phyloP scores from a whole-genome alignment of 2,329 filamentous ascomycete genomes.

The Mycocentrospora acerina region DNA sequence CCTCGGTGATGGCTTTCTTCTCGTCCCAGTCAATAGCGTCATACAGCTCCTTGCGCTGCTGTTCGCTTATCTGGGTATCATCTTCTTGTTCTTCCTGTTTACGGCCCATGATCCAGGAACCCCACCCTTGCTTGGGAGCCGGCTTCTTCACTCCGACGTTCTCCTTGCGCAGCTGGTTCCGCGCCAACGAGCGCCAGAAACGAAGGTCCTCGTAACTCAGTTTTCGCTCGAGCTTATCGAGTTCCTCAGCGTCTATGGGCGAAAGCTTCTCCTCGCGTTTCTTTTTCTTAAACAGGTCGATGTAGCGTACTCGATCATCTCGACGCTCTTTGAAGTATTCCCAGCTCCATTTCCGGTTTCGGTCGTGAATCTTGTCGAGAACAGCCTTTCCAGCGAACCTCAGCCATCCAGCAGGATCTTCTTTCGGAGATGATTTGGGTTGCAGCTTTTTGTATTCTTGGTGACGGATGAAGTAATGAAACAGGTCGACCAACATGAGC shows the following conservation, averaged over 20 bases:
- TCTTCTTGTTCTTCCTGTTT: slow-evolving; percentile 66
- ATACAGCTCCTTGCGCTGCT: slow-evolving; percentile 95
- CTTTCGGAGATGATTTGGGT: slow-evolving; percentile 80
- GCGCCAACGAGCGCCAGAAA: slow-evolving; percentile 93
- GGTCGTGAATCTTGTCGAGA: slow-evolving; percentile 89
- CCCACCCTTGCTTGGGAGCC: slow-evolving; percentile 79
- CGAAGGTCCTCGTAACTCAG: slow-evolving; percentile 91
- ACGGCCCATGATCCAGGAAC: slow-evolving; percentile 72
- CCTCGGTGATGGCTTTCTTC: slow-evolving; percentile 83
- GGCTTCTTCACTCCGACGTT: slow-evolving; percentile 83
- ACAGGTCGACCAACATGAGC: slow-evolving; percentile 96
- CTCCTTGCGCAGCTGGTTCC: slow-evolving; percentile 93
- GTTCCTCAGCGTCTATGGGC: slow-evolving; percentile 68
- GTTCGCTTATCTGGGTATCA: slow-evolving; percentile 86
- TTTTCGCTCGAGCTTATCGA: slow-evolving; percentile 80
- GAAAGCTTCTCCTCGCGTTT: slow-evolving; percentile 69
- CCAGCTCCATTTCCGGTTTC: slow-evolving; percentile 93
- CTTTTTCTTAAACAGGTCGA: slow-evolving; percentile 93
- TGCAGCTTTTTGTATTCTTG: slow-evolving; percentile 95
- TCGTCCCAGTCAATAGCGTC: slow-evolving; percentile 98
- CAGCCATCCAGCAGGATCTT: slow-evolving; percentile 91
- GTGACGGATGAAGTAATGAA: slow-evolving; percentile 97
- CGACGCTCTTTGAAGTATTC: slow-evolving; percentile 89
- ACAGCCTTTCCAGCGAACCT: slow-evolving; percentile 88
- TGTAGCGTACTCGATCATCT: slow-evolving; percentile 86